Conservation (phyloP, 306 rosid genomes). For the Cucumis hystrix region DNA sequence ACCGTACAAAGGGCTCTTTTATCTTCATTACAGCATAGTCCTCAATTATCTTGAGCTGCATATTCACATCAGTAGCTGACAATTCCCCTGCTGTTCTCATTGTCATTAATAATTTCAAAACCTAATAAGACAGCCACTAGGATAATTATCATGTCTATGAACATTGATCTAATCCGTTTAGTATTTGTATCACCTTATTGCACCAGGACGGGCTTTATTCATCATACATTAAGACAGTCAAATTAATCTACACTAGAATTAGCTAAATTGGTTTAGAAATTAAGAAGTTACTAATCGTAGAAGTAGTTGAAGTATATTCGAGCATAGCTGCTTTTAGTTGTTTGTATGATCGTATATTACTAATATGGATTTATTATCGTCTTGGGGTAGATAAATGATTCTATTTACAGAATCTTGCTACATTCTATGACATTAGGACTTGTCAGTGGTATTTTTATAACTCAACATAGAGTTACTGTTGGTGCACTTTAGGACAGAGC, state of each 20-base stretch:
- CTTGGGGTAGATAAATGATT: background rate
- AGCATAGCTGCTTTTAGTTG: background rate
- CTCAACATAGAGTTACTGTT: background rate
- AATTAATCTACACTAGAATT: background rate
- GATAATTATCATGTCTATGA: background rate
- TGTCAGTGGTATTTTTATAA: background rate
- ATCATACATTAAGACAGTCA: background rate
- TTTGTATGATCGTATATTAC: background rate
- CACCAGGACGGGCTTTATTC: background rate
- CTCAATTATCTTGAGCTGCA: background rate
- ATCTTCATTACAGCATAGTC: background rate
- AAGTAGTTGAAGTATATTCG: background rate
- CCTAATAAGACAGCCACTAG: background rate
- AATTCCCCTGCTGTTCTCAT: background rate
- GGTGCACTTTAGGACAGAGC: background rate
- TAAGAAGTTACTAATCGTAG: background rate
- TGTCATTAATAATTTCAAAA: background rate
- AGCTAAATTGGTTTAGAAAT: background rate
- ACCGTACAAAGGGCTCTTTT: background rate
- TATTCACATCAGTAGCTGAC: background rate
- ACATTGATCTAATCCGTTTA: background rate
- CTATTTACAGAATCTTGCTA: background rate
- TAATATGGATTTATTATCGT: background rate
- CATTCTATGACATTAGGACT: background rate
- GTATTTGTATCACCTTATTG: background rate